Evolutionary conservation across 2,329 filamentous ascomycete species (phyloP), one percentile per base, ranked within the genome.

Genomic region (Beauveria sp.): DNA sequence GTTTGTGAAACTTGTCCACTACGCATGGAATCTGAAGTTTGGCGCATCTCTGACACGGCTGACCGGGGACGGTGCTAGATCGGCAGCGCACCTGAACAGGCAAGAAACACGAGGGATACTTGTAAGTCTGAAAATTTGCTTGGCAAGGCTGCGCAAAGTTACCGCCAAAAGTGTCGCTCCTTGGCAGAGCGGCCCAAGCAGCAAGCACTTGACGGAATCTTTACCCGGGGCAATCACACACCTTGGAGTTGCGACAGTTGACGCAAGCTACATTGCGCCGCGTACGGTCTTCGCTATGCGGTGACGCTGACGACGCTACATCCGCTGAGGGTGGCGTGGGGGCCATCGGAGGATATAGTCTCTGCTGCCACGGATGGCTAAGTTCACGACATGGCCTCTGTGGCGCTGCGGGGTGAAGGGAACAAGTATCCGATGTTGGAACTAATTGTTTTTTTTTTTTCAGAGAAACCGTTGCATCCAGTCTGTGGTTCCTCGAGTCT

Each of bases 1-100:
- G 72, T 68, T 79, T 80, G 62, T 80, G 78, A 54, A 73, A 72
- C 66, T 77, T 79, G 66, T 80, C 77, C 34, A 80, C 76, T 12
- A 79, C 73, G 58, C 78, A 80, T 20, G 72, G 66, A 34, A 78
- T 68, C 45, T 74, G 68, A 26, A 79, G 68, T 69, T 79, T 80
- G 62, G 73, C 69, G 63, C 78, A 80, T 52, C 78, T 73, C 62
- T 77, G 74, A 59, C 78, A 80, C 30, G 76, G 74, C 65, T 77
- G 71, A 56, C 75, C 75, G 2, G 70, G 66, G 12, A 69, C 67
- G 16, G 70, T 65, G 65, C 74, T 77, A 20, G 75, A 71, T 66
- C 75, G 75, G 68, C 78, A 80, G 61, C 77, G 75, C 28, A 80
- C 78, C 77, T 79, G 64, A 51, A 45, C 16, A 22, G 38, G 10